Percentiles rank a stretch among this genome's conserved stretches.
These are phyloP conservation scores for Eimeria maxima DNA, from an alignment of 169 alveolate species.

Conservation along the genomic window DNA sequence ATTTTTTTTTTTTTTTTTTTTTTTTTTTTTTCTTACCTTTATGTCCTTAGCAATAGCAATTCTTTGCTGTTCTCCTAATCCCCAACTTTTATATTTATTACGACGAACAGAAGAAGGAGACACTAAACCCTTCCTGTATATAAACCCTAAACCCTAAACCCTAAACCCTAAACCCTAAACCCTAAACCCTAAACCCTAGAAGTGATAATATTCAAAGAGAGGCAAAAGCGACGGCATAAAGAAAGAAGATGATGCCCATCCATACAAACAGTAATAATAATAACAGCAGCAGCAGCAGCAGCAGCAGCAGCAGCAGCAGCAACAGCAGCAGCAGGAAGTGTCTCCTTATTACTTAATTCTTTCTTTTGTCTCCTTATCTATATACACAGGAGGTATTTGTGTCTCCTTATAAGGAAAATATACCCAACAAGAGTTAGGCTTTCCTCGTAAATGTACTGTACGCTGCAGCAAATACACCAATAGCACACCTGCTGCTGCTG, in stretches of 20 bases:
- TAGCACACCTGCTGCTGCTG: background rate
- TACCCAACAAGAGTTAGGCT: slow-evolving; percentile 11
- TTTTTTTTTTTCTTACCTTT: background rate
- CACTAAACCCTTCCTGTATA: background rate
- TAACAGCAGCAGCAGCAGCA: background rate
- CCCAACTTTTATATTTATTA: background rate
- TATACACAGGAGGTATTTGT: background rate
- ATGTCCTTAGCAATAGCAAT: background rate
- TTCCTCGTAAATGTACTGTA: background rate
- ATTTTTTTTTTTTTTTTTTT: background rate
- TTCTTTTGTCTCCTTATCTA: slow-evolving; percentile 8
- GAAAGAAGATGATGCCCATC: no score
- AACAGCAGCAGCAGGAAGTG: background rate
- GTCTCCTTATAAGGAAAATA: slow-evolving; percentile 24
- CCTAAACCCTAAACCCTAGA: slow-evolving; percentile 26
- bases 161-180: slow-evolving; percentile 63
- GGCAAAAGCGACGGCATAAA: no score
- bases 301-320: background rate
- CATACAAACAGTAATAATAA: background rate
- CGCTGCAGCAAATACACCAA: background rate
- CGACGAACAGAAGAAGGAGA: background rate
- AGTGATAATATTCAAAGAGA: background rate
- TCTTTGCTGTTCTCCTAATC: background rate
- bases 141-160: slow-evolving; percentile 38
- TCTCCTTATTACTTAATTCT: background rate